Percentiles rank a stretch among this genome's conserved stretches.
These are phyloP conservation scores for Arabidopsis lyrata DNA, from an alignment of 441 rosid genomes.

Conservation along the genomic window DNA sequence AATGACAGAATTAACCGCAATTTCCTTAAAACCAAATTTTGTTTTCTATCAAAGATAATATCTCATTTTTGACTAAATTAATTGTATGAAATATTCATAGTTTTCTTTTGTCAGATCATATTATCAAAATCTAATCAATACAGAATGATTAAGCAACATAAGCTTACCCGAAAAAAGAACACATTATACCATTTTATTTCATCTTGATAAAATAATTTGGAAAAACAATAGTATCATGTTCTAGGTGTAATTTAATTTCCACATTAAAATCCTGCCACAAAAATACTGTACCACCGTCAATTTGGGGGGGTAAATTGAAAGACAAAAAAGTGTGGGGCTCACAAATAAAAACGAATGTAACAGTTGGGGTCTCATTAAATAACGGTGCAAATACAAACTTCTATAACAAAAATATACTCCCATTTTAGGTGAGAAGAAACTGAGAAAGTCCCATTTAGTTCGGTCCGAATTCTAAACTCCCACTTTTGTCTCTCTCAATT, in stretches of 20 bases:
- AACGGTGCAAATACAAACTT: slow-evolving; percentile 22
- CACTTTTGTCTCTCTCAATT: slow-evolving; percentile 38
- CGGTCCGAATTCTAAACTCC: slow-evolving; percentile 43
- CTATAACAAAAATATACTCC: neutral
- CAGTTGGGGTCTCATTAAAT: slow-evolving; percentile 28
- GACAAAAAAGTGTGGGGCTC: slow-evolving; percentile 29
- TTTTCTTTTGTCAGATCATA: neutral
- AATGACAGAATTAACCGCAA: neutral
- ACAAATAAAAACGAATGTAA: slow-evolving; percentile 34
- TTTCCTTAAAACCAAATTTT: no score
- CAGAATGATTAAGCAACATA: no score
- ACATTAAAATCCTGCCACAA: neutral
- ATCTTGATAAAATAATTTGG: neutral
- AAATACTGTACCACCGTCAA: slow-evolving; percentile 30
- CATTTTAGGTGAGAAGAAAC: slow-evolving; percentile 38
- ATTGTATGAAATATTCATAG: neutral
- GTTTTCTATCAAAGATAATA: neutral
- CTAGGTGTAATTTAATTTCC: neutral
- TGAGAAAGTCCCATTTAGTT: slow-evolving; percentile 37
- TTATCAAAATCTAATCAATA: neutral
- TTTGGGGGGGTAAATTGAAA: slow-evolving; percentile 17
- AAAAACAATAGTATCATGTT: no score
- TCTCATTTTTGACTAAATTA: neutral
- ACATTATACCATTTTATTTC: neutral
- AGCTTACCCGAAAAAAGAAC: no score